Base-by-base conservation (phyloP, 768 basidiomycete genomes). In the Tulasnella sp. region DNA sequence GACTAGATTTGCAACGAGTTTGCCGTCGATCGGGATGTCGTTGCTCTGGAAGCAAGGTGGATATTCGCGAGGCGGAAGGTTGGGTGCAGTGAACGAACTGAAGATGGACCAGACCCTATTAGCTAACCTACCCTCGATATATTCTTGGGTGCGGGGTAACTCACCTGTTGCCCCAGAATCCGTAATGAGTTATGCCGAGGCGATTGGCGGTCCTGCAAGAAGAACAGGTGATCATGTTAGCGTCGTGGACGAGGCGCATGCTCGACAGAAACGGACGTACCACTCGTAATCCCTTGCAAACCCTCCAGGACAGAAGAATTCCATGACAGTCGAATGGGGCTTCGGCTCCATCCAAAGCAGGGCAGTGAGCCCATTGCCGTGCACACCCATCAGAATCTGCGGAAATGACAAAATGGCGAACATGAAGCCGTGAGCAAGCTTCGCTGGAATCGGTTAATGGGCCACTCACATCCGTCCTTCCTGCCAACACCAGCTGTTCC, bases 281-380 rank as follows among this genome's bases (percentile, higher is more conserved):
- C 94, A 96, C 83, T 95, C 91, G 84, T 96, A 96, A 83, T 96
- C 95, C 83, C 93, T 92, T 42, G 95, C 92, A 84, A 94, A 96
- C 0, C 94, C 95, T 3, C 86, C 88, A 0, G 94, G 94, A 84
- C 89, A 93, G 86, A 96, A 94, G 24, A 96, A 90, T 86, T 96
- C 95, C 82, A 96, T 93, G 34, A 96, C 94, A 5, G 94, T 91
- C 11, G 93, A 91, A n/a, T 91, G 85, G 0, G 90, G 90, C 6
- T 91, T 93, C 0, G 90, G 89, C 31, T 92, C 90, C 94, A 96
- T 95, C 87, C 93, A 91, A 60, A 96, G 89, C 24, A 96, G 88
- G 83, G 95, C 94, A 9, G 94, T 93, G 0, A 96, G 88, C 11
- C 94, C 94, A 82, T 94, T 95, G 8, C 94, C 94, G 81, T 94